These are phyloP conservation scores for Cryptococcus sp. DNA, from an alignment of 1,284 basidiomycete genomes.

Conservation along the genomic window DNA sequence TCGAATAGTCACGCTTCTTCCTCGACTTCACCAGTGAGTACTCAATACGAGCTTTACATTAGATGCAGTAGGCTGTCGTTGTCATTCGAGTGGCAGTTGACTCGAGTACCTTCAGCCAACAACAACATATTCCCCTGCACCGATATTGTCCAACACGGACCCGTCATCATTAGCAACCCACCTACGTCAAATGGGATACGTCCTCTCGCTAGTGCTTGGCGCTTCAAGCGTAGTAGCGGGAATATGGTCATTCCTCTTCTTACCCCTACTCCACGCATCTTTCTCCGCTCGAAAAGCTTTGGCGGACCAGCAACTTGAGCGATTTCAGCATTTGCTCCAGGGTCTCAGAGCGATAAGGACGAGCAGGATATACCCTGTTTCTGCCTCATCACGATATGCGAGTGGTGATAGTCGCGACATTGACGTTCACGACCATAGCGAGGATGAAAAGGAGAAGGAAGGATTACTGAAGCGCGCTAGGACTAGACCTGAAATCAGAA, in stretches of 20 bases:
- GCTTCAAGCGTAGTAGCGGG: constrained; percentile 36
- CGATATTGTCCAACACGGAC: neutral
- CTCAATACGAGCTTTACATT: no score
- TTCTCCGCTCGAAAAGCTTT: constrained; percentile 48
- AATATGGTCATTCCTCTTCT: constrained; percentile 45
- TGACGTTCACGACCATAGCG: neutral
- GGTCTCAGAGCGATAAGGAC: constrained; percentile 25
- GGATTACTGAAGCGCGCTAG: neutral
- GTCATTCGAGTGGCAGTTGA: no score
- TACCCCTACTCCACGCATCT: constrained; percentile 48
- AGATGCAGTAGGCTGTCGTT: no score
- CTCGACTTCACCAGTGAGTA: no score
- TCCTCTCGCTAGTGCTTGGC: constrained; percentile 46
- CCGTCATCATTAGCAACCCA: constrained; percentile 18
- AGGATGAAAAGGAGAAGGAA: neutral
- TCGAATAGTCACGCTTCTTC: no score
- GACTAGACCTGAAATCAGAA: neutral
- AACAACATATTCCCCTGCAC: no score
- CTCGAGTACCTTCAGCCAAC: no score
- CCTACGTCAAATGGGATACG: constrained; percentile 37
- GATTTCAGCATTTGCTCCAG: constrained; percentile 22
- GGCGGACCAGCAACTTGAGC: constrained; percentile 37
- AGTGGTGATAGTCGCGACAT: neutral
- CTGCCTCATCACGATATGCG: neutral
- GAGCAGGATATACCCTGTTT: constrained; percentile 19